Evolutionary conservation across 1,284 basidiomycete genomes (phyloP), one percentile per base, ranked within the genome.

Genomic region (Melanopsichium pennsylvanicum): DNA sequence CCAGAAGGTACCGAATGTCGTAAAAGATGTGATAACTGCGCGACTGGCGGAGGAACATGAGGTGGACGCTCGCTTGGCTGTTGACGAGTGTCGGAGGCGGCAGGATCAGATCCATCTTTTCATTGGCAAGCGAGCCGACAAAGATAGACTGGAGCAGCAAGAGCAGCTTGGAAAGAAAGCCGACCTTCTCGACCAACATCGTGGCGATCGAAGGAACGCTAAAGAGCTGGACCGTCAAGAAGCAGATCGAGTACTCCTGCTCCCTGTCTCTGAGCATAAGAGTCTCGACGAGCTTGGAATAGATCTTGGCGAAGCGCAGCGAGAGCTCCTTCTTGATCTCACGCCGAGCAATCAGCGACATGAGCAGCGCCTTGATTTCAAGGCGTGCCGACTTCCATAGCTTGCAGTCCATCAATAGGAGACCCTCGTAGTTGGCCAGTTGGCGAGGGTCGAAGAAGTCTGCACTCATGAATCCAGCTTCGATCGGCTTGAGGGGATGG

Each of bases 331-430:
- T 83, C 78, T 91, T 92, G 76, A 92, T 88, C 34, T 87, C 86
- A 54, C 87, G 86, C 26, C 54, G 68, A 4, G 87, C 88, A 19
- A 93, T 85, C 10, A 93, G 82, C 7, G 89, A 87, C 3, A 91
- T 90, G 62, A 92, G 91, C 15, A 93, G 85, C 79, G 91, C 89
- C 82, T 92, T 91, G 54, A 93, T 81, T 69, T 87, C 88, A 50
- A 91, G 82, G 5, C 92, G 85, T 11, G 74, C 75, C 38, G 63
- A 69, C 52, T 81, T 81, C 79, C 78, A 79, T 54, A 81, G 57
- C 56, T 74, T 75, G 34, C 61, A 56, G 38, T 80, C 79, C 52
- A 81, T 62, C 16, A 81, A 56, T 9, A 81, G 52, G 25, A 81
- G 39, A 13, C 71, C 74, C 46, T 81, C 78, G 35, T 79, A 62